Evolutionary conservation across 2,329 filamentous ascomycete genomes (phyloP).

Genomic region (Phaeosphaeriaceae sp.): DNA sequence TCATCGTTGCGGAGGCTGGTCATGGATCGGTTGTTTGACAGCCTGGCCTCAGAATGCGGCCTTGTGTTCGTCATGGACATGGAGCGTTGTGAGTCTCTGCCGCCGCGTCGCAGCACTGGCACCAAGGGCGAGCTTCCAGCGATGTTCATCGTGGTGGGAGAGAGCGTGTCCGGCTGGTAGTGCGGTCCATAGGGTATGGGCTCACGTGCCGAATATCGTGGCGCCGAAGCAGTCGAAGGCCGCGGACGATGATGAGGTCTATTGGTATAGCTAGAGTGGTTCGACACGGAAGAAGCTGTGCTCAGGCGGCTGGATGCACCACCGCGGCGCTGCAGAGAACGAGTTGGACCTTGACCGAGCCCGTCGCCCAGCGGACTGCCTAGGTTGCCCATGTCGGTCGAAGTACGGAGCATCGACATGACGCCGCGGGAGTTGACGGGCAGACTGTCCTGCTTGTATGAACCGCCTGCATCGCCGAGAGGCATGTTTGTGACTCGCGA

Average conservation of each 20-base stretch:
- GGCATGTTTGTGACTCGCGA: slow-evolving; percentile 43
- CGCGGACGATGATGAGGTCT: slow-evolving; percentile 38
- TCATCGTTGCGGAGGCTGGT: slow-evolving; percentile 54
- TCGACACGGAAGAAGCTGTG: slow-evolving; percentile 50
- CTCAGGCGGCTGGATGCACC: slow-evolving; percentile 48
- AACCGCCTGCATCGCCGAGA: slow-evolving; percentile 23
- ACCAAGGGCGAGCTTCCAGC: slow-evolving; percentile 39
- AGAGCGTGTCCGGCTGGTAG: slow-evolving; percentile 47
- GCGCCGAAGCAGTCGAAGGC: slow-evolving; percentile 49
- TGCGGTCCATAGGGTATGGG: slow-evolving; percentile 48
- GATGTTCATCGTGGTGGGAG: slow-evolving; percentile 41
- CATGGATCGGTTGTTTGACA: slow-evolving; percentile 54
- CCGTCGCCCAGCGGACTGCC: slow-evolving; percentile 48
- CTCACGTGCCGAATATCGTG: slow-evolving; percentile 51
- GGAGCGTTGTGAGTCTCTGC: slow-evolving; percentile 51
- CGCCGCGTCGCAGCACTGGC: slow-evolving; percentile 21
- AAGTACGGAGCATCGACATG: slow-evolving; percentile 59
- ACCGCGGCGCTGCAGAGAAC: slow-evolving; percentile 40
- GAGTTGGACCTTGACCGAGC: slow-evolving; percentile 46
- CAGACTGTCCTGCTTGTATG: slow-evolving; percentile 35
- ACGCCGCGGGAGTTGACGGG: slow-evolving; percentile 48
- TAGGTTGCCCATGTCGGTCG: slow-evolving; percentile 57
- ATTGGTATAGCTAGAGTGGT: slow-evolving; percentile 50
- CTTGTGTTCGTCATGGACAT: slow-evolving; percentile 47
- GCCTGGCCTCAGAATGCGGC: slow-evolving; percentile 37